Percentiles rank a stretch among this genome's conserved stretches.
These are phyloP conservation scores for Porodaedalea pini DNA, from an alignment of 1,284 basidiomycete genomes.

Conservation along the genomic window DNA sequence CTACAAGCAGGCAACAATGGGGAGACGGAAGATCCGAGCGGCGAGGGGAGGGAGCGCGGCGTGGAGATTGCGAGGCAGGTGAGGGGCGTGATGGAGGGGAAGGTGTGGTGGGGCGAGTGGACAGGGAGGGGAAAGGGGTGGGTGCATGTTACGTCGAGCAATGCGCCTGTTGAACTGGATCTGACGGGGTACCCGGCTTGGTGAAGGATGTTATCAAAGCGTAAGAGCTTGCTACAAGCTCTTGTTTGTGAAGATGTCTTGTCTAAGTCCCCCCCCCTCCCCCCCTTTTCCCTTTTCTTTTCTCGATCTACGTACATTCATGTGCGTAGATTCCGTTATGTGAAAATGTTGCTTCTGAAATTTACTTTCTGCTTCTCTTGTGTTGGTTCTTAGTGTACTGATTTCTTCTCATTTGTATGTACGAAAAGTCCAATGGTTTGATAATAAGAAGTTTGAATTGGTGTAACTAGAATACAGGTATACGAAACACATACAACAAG, in stretches of 20 bases:
- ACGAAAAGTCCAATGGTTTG: no score
- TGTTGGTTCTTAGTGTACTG: no score
- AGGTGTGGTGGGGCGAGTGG: conserved; percentile 15
- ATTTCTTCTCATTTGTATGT: no score
- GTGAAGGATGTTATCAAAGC: not conserved
- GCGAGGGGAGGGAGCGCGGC: conserved; percentile 9
- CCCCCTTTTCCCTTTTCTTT: no score
- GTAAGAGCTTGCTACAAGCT: no score
- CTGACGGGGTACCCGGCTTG: not conserved
- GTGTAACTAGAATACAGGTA: no score
- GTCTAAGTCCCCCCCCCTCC: no score
- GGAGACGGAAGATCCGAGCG: conserved; percentile 15
- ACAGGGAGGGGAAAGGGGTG: not conserved
- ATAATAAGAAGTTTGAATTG: no score
- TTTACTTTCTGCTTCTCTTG: not conserved
- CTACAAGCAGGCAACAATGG: not conserved
- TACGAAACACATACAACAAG: no score
- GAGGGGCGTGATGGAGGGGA: conserved; percentile 4
- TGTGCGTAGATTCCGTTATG: no score
- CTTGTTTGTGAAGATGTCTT: no score
- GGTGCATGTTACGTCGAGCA: conserved; percentile 8
- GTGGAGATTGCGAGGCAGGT: not conserved
- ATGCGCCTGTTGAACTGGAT: conserved; percentile 3
- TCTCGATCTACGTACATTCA: no score
- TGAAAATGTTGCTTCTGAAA: not conserved